A percentile compares a stretch with the other conserved stretches of the same genome.
Evolutionary conservation across 2,329 filamentous ascomycete species (phyloP).

Genomic region (Cytospora piceae): DNA sequence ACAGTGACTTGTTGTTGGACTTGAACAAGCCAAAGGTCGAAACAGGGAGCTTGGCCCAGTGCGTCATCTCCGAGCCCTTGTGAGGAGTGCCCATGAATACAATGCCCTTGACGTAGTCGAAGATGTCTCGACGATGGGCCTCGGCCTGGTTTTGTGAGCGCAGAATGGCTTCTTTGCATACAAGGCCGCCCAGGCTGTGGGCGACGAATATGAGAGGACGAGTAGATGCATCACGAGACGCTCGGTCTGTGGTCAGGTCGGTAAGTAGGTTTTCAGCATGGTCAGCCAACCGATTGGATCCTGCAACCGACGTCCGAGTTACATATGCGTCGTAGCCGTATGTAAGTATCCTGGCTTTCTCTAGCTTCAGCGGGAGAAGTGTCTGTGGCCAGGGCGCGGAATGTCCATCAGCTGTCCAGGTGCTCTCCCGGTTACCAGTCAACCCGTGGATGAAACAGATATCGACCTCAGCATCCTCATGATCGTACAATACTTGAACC

Average conservation of each 20-base stretch:
- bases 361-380: constrained; percentile 39
- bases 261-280: constrained; percentile 40
- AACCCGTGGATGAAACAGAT: constrained; percentile 48
- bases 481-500: constrained; percentile 31
- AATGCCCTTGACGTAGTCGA: constrained; percentile 37
- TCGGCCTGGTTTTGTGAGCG: constrained; percentile 40
- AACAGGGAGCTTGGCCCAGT: constrained; percentile 40
- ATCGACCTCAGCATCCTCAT: constrained; percentile 31
- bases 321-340: constrained; percentile 47
- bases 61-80: constrained; percentile 37
- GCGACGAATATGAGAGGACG: constrained; percentile 43
- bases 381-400: constrained; percentile 41
- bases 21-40: constrained; percentile 38
- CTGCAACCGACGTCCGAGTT: constrained; percentile 29
- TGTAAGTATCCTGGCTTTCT: constrained; percentile 42
- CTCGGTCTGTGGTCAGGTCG: constrained; percentile 36
- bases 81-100: constrained; percentile 46
- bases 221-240: constrained; percentile 27
- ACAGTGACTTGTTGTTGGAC: constrained; percentile 38
- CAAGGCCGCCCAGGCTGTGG: constrained; percentile 46
- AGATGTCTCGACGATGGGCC: constrained; percentile 37
- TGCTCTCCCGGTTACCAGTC: constrained; percentile 43
- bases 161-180: constrained; percentile 44
- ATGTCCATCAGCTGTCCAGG: constrained; percentile 42
- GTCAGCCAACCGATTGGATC: constrained; percentile 36